Evolutionary conservation across 805 yeast genomes (phyloP), one percentile per base, ranked within the genome.

Genomic region (Kuraishia hungarica): DNA sequence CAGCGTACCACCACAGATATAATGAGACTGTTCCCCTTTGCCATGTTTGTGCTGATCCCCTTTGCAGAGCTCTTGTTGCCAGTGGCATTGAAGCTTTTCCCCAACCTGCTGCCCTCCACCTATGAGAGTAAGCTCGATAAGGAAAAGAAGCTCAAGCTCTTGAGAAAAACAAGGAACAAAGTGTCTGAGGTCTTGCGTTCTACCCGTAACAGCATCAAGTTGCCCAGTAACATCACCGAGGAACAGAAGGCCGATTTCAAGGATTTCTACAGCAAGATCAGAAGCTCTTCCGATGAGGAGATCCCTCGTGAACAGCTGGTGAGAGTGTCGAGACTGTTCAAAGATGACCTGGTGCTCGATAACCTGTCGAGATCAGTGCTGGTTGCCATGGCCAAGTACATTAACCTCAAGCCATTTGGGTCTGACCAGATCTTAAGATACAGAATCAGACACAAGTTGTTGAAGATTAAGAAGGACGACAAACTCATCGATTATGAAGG

Each of bases 1-100:
- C 87, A 87, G 65, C 83, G 98, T 70, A 93, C 99, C 4, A 77
- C 86, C 53, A 81, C 81, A 55, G 98, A 93, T 72, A 85, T 93
- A 47, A 81, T 84, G 21, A 82, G 97, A 64, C 74, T 93, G 56
- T 91, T 93, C 51, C 98, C 98, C 23, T 93, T 93, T 70, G 83
- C 96, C 48, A 83, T 92, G 80, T 92, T 93, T 69, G 76, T 93
- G 15, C 73, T 93, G 56, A 82, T 93, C 48, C 98, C 98, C 50
- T 93, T 93, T 73, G 97, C 97, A n/a, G 98, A 93, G 70, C 74
- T 93, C 55, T 76, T 93, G 59, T 75, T 93, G 53, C 98, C 98
- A 0, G 72, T 93, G 29, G 97, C 97, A 1, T 74, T 93, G 60
- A 88, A 88, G 68, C 60, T 93, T 13, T 93, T 93, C 83, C 98